Evolutionary conservation across 2,329 filamentous ascomycete genomes (phyloP), one percentile per base, ranked within the genome.

Genomic region (Clonostachys byssicola): DNA sequence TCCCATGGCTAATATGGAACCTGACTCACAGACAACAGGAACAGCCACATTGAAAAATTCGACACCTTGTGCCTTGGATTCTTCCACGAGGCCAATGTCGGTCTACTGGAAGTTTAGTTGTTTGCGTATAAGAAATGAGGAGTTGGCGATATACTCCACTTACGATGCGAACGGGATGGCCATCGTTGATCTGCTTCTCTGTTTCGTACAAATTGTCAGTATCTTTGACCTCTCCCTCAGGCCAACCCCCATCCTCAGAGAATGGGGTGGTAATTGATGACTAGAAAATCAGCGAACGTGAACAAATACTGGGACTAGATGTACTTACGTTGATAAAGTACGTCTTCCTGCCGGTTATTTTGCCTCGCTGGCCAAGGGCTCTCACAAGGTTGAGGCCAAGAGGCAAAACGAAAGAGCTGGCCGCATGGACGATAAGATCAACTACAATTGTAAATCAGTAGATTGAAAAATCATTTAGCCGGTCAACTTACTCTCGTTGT

Each of bases 361-460:
- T 51, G 3, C 52, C 59, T 10, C 58, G 60, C 17, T 62, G 51
- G 16, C 61, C 61, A 6, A 71, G 59, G 12, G 60, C 66, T 12
- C 53, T 56, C 36, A 71, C 54, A 5, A 71, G 48, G 48, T 62
- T 52, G 5, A 56, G 47, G 13, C 52, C 49, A 14, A 63, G 44
- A 5, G 20, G 39, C 12, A 55, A 49, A 10, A 64, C 56, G 16
- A 63, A 51, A 13, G 60, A 60, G 44, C 61, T 62, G 9, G 65
- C 64, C 2, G 58, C 62, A 44, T 71, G 62, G 12, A 70, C 47
- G 30, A 69, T 52, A 14, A 70, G 59, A 43, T 65, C 54, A 40
- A 70, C 66, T 69, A 46, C 38, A 30, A 30, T 30, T 10, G 23
- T 10, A 30, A 30, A 10, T 30, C 23, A 30, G 23, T 30, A 9